Percentiles rank a stretch among this genome's conserved stretches.
Evolutionary conservation across 2,329 filamentous ascomycete genomes (phyloP).

Genomic region (Dothistroma septosporum): DNA sequence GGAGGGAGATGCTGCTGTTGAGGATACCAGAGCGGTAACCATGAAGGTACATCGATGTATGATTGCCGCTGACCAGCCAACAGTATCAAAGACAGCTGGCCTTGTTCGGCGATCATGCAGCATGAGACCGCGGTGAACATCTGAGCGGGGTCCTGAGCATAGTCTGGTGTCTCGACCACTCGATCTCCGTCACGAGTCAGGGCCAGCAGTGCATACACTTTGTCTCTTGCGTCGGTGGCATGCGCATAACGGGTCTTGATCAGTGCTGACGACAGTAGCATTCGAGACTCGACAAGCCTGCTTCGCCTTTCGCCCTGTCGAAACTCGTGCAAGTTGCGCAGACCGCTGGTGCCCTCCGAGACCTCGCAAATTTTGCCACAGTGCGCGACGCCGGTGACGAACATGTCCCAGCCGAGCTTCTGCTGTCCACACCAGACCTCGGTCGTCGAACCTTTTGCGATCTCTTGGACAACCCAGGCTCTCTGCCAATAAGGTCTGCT

Average conservation of each 20-base stretch:
- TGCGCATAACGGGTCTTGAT: neutral
- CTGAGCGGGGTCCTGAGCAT: neutral
- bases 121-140: neutral
- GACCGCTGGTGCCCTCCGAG: neutral
- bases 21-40: neutral
- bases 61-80: slow-evolving; percentile 1
- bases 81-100: neutral
- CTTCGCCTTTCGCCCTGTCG: neutral
- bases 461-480: slow-evolving; percentile 4
- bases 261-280: neutral
- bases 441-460: neutral
- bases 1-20: neutral
- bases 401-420: neutral
- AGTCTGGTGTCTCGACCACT: neutral
- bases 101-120: slow-evolving; percentile 2
- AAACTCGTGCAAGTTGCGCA: neutral
- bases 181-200: neutral
- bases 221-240: slow-evolving; percentile 5
- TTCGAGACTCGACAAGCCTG: neutral
- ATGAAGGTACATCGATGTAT: neutral
- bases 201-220: slow-evolving; percentile 1
- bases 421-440: slow-evolving; percentile 5
- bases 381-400: neutral
- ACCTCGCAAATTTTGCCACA: neutral
- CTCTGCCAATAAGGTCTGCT: neutral